Conservation (phyloP, 345 rosid species). For the Syzygium oleosum region DNA sequence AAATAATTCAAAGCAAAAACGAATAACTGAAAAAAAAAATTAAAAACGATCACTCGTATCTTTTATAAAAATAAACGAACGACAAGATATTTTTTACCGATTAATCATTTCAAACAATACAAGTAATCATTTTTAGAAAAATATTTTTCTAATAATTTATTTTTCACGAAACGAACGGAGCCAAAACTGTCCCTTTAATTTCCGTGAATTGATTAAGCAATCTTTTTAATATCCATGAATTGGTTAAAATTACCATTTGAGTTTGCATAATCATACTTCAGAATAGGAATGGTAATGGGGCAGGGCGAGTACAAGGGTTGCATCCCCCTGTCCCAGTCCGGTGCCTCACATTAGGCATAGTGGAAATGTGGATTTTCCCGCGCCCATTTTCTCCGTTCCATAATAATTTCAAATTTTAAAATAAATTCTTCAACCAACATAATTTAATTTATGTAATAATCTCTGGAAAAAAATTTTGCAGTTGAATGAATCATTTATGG, state of each 20-base stretch:
- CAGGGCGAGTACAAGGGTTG: neutral
- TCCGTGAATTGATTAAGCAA: accelerated
- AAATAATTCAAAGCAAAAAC: neutral
- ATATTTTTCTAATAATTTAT: neutral
- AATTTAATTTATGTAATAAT: too few species aligned
- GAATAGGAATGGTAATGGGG: neutral
- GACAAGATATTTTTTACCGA: neutral
- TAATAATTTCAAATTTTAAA: neutral
- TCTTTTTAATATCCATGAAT: neutral
- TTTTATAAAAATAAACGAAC: too few species aligned
- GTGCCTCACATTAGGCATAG: neutral
- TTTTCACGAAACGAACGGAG: neutral
- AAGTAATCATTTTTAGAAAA: neutral
- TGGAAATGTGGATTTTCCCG: too few species aligned
- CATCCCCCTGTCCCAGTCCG: accelerated
- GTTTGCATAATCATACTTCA: neutral
- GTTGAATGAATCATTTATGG: neutral
- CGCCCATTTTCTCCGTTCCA: neutral
- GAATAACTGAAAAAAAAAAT: neutral
- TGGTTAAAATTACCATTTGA: neutral
- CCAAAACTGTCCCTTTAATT: neutral
- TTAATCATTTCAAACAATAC: neutral
- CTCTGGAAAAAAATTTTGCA: too few species aligned
- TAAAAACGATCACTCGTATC: neutral
- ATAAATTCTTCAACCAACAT: neutral